Conservation (phyloP, 129 eudicot genomes). For the Sambucus nigra region DNA sequence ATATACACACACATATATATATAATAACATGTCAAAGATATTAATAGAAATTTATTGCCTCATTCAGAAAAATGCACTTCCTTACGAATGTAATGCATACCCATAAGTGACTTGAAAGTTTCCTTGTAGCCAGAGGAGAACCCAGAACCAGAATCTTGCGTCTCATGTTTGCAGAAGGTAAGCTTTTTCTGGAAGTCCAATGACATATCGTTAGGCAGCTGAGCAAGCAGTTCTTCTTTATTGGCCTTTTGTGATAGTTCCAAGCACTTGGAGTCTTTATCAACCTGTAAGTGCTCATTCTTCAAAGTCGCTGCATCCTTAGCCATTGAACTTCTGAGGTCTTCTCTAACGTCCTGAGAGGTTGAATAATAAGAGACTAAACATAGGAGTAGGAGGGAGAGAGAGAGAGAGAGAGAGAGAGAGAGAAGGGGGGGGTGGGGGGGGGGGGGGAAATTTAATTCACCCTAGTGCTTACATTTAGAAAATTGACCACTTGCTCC, state of each 20-base stretch:
- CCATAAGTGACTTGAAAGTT: conserved; percentile 37
- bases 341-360: conserved; percentile 71
- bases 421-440: too few relatives aligned
- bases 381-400: too few relatives aligned
- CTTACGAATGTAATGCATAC: conserved; percentile 25
- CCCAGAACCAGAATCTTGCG: conserved; percentile 24
- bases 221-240: conserved; percentile 18
- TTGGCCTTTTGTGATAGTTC: conserved; percentile 9
- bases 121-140: conserved; percentile 15
- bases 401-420: too few relatives aligned
- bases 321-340: conserved; percentile 82
- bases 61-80: background rate
- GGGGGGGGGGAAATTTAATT: conserved; percentile 16
- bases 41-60: too few relatives aligned
- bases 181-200: conserved; percentile 84
- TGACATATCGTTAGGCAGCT: conserved; percentile 25
- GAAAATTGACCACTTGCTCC: conserved; percentile 66
- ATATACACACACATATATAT: too few relatives aligned
- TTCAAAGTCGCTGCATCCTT: conserved; percentile 76
- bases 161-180: conserved; percentile 44
- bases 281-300: conserved; percentile 53
- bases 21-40: too few relatives aligned
- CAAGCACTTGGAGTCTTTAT: conserved; percentile 15
- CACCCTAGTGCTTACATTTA: conserved; percentile 49
- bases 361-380: conserved; percentile 9